phyloP scores from a whole-genome alignment of 1,284 basidiomycete genomes.

The Ganoderma boninense region DNA sequence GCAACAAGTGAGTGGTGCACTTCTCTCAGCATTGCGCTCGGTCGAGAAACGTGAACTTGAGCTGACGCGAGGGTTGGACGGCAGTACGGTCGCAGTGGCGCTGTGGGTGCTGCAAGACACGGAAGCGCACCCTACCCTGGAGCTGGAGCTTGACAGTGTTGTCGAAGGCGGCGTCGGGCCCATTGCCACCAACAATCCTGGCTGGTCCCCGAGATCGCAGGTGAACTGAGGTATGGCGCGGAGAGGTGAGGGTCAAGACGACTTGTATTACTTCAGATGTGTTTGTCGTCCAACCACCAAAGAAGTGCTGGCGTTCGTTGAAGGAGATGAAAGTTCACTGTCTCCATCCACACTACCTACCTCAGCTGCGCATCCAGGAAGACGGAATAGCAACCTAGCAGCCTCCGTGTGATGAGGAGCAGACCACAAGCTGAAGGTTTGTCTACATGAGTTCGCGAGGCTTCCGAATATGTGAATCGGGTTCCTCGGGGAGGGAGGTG shows the following conservation, averaged over 20 bases:
- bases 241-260: neutral
- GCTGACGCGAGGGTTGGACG: neutral
- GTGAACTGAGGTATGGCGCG: neutral
- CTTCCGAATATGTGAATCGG: no score
- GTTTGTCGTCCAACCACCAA: neutral
- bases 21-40: no score
- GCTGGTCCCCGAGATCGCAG: constrained; percentile 46
- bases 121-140: constrained; percentile 58
- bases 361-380: no score
- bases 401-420: no score
- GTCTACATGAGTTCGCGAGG: no score
- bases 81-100: constrained; percentile 74
- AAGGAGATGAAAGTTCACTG: no score
- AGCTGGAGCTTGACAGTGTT: constrained; percentile 62
- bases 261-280: neutral
- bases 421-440: no score
- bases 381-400: no score
- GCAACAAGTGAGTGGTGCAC: constrained; percentile 64
- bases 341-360: no score
- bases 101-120: constrained; percentile 71
- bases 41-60: neutral
- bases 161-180: constrained; percentile 72
- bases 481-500: no score
- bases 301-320: no score
- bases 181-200: constrained; percentile 65